phyloP scores from a whole-genome alignment of 202 grass and related monocot species.

The Saccharum hybrid region DNA sequence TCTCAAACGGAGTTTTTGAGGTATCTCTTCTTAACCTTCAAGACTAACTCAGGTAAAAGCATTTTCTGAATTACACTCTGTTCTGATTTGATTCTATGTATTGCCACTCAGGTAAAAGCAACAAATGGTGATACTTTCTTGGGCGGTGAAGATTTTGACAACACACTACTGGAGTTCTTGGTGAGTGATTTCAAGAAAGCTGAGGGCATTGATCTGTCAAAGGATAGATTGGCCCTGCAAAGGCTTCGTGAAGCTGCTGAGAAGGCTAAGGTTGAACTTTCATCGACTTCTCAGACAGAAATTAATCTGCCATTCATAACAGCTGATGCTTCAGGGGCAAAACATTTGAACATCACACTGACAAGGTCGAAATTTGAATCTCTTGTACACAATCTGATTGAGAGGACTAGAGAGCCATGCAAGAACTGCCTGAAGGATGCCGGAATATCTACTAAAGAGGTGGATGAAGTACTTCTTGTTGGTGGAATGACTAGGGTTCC shows the following conservation, averaged over 20 bases:
- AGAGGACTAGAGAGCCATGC: slow-evolving; percentile 84
- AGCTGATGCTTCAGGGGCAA: slow-evolving; percentile 41
- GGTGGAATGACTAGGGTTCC: slow-evolving; percentile 98
- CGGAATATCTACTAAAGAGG: slow-evolving; percentile 74
- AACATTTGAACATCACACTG: slow-evolving; percentile 39
- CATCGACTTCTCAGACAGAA: slow-evolving; percentile 40
- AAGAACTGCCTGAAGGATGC: slow-evolving; percentile 95
- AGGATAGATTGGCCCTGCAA: slow-evolving; percentile 39
- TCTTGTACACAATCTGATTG: slow-evolving; percentile 55
- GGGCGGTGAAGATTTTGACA: slow-evolving; percentile 46
- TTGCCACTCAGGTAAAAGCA: slow-evolving; percentile 31
- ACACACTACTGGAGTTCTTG: slow-evolving; percentile 32
- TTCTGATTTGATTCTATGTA: not conserved
- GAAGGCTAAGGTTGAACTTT: slow-evolving; percentile 42
- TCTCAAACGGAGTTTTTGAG: slow-evolving; percentile 48
- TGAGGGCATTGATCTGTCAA: slow-evolving; percentile 36
- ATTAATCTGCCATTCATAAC: slow-evolving; percentile 41
- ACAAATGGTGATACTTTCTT: slow-evolving; percentile 42
- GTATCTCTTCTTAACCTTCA: slow-evolving; percentile 5
- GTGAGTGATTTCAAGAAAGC: slow-evolving; percentile 36
- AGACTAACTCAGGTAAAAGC: not conserved
- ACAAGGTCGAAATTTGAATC: slow-evolving; percentile 43
- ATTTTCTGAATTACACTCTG: not conserved
- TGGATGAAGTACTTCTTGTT: slow-evolving; percentile 93
- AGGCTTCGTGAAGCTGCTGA: slow-evolving; percentile 44